Base-by-base conservation (phyloP, 2,329 filamentous ascomycete genomes). In the Stagonosporopsis vannaccii region DNA sequence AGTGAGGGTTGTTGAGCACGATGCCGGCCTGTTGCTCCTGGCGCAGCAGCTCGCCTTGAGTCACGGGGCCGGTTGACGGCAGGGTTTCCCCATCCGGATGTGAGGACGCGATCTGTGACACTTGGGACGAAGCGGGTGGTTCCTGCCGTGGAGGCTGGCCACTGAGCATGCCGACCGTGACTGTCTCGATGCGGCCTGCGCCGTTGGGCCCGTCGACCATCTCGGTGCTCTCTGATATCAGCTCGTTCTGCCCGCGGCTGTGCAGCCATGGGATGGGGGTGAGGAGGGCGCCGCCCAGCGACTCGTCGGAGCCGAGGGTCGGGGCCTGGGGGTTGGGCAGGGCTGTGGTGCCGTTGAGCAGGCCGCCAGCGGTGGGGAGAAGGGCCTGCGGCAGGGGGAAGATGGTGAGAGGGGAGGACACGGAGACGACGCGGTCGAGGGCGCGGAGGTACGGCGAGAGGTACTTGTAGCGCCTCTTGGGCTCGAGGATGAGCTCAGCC, bases 211-310 rank as follows among this genome's bases (percentile, higher is more conserved):
- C 90, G 47, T 93, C 90, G 30, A 93, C 90, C 15, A 90, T 92
- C 78, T 92, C 88, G 0, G 89, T 92, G 72, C 85, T 87, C 73
- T 93, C 90, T 33, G 88, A 91, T 62, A 85, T 85, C 19, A 90
- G 80, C 66, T 89, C 86, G 19, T 80, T 80, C 68, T 88, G 85
- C 13, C 75, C 60, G 30, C 69, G 63, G 56, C 74, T 69, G 53
- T 77, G 67, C 46, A 98, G 80, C 95, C 95, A 99, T 0, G 93
- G 91, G 54, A 99, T 98, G 0, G 94, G 95, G 1, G 94, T 98
- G 45, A 99, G 81, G 17, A 97, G 81, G 0, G 95, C 95, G 6
- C 95, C 95, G 20, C 94, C 94, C 1, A 98, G 80, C 12, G 89
- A 90, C 73, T 97, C 94, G 67, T 98, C 94, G 44, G 90, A 92